Conservation (phyloP, 345 rosid species). For the Noccaea caerulescens region DNA sequence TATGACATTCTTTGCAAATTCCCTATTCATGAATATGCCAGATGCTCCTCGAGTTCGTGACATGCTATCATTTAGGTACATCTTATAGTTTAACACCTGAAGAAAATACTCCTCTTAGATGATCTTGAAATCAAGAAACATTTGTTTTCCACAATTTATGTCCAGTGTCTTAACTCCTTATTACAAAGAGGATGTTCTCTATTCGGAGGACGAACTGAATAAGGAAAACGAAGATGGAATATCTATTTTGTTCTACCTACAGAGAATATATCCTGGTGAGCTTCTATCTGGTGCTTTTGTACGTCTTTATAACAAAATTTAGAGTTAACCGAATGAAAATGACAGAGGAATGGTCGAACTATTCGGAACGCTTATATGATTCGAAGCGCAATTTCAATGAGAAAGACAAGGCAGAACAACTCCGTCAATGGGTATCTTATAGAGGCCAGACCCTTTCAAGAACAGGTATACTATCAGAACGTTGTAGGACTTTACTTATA, state of each 20-base stretch:
- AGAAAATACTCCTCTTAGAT: constrained; percentile 15
- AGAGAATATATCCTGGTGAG: constrained; percentile 92
- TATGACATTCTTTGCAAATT: constrained; percentile 96
- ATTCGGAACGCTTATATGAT: constrained; percentile 58
- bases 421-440: constrained; percentile 87
- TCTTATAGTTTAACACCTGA: constrained; percentile 26
- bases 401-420: constrained; percentile 50
- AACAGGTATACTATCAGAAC: constrained; percentile 64
- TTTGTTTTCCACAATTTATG: constrained; percentile 36
- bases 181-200: constrained; percentile 82
- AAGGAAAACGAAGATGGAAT: constrained; percentile 95
- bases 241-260: constrained; percentile 73
- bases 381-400: constrained; percentile 7
- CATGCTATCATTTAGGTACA: constrained; percentile 93
- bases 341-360: constrained; percentile 91
- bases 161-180: constrained; percentile 92
- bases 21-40: constrained; percentile 95
- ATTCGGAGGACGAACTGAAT: constrained; percentile 78
- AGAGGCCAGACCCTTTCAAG: constrained; percentile 94
- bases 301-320: constrained; percentile 18
- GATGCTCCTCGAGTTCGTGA: constrained; percentile 81
- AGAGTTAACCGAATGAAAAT: constrained; percentile 28
- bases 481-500: constrained; percentile 20
- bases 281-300: constrained; percentile 27
- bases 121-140: constrained; percentile 32